These are phyloP conservation scores for Fistulinella prunicolor DNA, from an alignment of 768 basidiomycete species.

Conservation along the genomic window DNA sequence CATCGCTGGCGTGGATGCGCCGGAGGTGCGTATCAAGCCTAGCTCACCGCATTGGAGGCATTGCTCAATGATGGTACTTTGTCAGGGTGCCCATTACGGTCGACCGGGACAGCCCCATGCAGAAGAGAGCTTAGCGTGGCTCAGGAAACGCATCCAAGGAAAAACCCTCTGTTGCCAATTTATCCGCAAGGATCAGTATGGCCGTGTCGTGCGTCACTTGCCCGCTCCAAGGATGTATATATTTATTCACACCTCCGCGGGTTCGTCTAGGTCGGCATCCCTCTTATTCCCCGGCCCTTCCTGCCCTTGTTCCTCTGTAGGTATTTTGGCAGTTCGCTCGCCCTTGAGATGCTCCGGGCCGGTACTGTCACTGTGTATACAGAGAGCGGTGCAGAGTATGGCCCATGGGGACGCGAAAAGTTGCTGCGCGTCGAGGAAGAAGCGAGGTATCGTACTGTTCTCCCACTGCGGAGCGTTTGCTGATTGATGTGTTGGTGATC, in stretches of 20 bases:
- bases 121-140: constrained; percentile 72
- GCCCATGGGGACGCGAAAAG: constrained; percentile 58
- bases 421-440: constrained; percentile 60
- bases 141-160: constrained; percentile 54
- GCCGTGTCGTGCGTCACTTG: constrained; percentile 61
- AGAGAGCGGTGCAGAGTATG: constrained; percentile 79
- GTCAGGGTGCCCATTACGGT: constrained; percentile 80
- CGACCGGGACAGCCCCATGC: constrained; percentile 72
- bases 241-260: neutral
- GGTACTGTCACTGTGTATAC: constrained; percentile 78
- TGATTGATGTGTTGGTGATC: neutral
- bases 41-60: too few relatives aligned
- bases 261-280: constrained; percentile 61
- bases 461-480: neutral
- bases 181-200: constrained; percentile 77
- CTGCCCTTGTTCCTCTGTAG: constrained; percentile 48
- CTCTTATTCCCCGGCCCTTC: constrained; percentile 46
- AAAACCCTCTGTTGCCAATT: constrained; percentile 70
- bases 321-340: constrained; percentile 43
- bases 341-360: constrained; percentile 72
- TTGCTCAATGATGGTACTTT: neutral
- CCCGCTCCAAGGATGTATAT: too few relatives aligned
- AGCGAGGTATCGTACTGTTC: constrained; percentile 52
- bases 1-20: constrained; percentile 89
- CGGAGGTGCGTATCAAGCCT: constrained; percentile 55